Percentiles rank a stretch among this genome's conserved stretches.
Conservation (phyloP, 2,329 filamentous ascomycete genomes). For the Penicillium aurantiogriseum region DNA sequence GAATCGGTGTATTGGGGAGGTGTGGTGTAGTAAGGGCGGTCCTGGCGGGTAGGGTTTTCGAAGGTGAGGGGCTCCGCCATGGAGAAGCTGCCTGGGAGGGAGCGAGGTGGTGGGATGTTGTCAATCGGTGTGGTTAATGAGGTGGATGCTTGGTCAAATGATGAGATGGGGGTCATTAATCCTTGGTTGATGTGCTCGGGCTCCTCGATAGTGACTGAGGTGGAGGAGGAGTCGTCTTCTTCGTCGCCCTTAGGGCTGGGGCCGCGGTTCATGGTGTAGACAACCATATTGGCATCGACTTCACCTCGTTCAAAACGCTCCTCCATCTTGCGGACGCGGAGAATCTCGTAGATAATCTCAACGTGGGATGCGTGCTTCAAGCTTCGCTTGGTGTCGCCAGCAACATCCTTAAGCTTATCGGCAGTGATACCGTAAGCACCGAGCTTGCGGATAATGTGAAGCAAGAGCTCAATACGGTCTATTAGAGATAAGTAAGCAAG, state of each 20-base stretch:
- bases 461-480: constrained; percentile 40
- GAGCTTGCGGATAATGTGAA: constrained; percentile 44
- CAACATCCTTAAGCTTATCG: constrained; percentile 42
- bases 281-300: constrained; percentile 37
- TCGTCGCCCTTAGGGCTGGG: constrained; percentile 34
- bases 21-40: constrained; percentile 29
- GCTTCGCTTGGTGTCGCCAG: constrained; percentile 40
- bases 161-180: constrained; percentile 27
- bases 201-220: constrained; percentile 25
- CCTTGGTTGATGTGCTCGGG: constrained; percentile 30
- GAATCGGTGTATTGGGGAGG: constrained; percentile 32
- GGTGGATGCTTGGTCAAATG: constrained; percentile 23
- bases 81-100: constrained; percentile 30
- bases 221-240: constrained; percentile 31
- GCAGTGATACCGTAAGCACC: constrained; percentile 36
- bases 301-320: constrained; percentile 43
- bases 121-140: constrained; percentile 29
- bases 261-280: constrained; percentile 41
- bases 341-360: constrained; percentile 43
- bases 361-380: constrained; percentile 37
- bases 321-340: constrained; percentile 41
- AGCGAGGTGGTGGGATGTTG: constrained; percentile 19
- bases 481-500: constrained; percentile 1
- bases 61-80: constrained; percentile 31
- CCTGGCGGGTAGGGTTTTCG: constrained; percentile 24